These are phyloP conservation scores for Cladophialophora exuberans DNA, from an alignment of 2,329 filamentous ascomycete genomes.

Conservation along the genomic window DNA sequence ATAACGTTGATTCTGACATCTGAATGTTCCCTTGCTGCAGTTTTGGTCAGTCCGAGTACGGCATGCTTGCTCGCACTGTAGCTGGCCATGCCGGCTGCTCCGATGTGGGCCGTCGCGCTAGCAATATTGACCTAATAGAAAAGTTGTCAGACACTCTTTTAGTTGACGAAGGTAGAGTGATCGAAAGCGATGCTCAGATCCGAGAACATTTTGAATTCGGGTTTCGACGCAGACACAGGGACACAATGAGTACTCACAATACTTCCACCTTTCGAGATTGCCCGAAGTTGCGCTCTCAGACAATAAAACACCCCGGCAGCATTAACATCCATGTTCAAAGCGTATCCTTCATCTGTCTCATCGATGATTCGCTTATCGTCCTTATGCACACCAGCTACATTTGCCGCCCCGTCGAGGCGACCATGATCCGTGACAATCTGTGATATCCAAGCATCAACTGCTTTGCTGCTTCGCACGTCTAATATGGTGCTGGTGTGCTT, in stretches of 20 bases:
- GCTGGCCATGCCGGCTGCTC: constrained; percentile 36
- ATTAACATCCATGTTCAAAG: constrained; percentile 49
- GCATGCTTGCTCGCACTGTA: constrained; percentile 49
- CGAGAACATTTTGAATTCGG: no score
- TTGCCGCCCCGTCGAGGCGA: constrained; percentile 17
- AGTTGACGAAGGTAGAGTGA: not conserved
- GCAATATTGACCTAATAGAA: constrained; percentile 3
- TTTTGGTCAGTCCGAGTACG: constrained; percentile 48
- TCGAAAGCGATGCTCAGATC: no score
- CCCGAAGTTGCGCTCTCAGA: constrained; percentile 52
- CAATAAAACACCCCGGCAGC: constrained; percentile 55
- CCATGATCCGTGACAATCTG: constrained; percentile 7
- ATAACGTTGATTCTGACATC: constrained; percentile 43
- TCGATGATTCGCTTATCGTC: constrained; percentile 34
- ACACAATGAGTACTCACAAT: constrained; percentile 4
- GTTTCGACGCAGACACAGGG: no score
- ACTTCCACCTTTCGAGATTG: constrained; percentile 37
- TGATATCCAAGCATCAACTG: constrained; percentile 17
- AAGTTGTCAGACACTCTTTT: not conserved
- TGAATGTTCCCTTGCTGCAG: constrained; percentile 39
- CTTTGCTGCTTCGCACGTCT: constrained; percentile 11
- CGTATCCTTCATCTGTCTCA: constrained; percentile 46
- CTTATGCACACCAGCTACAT: constrained; percentile 24
- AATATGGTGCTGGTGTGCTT: constrained; percentile 3
- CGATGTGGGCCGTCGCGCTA: constrained; percentile 1